Percentiles rank a stretch among this genome's conserved stretches.
Conservation (phyloP, 2,329 filamentous ascomycete species). For the Microdochium trichocladiopsis region DNA sequence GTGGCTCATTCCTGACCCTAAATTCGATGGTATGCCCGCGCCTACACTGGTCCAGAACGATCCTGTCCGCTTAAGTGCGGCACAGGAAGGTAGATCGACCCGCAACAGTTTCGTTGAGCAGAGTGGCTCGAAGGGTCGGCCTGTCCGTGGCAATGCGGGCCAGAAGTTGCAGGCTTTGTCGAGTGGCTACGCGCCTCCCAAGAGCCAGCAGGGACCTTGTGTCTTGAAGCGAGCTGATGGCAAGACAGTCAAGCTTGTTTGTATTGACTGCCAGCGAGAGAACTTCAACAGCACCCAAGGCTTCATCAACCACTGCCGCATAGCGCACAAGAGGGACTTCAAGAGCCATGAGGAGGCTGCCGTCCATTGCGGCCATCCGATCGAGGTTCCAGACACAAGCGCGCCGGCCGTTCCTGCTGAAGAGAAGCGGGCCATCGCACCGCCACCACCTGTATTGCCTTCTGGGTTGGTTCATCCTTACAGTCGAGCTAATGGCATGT, state of each 20-base stretch:
- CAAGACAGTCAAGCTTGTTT: slow-evolving; percentile 82
- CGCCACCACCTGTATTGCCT: slow-evolving; percentile 13
- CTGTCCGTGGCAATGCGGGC: slow-evolving; percentile 40
- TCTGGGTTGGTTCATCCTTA: slow-evolving; percentile 56
- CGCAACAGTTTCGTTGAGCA: slow-evolving; percentile 64
- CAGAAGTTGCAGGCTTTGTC: slow-evolving; percentile 64
- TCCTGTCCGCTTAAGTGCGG: slow-evolving; percentile 33
- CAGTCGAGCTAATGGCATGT: slow-evolving; percentile 47
- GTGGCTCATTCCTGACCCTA: slow-evolving; percentile 86
- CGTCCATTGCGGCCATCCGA: slow-evolving; percentile 74
- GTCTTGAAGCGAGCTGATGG: slow-evolving; percentile 82
- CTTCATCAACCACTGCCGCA: slow-evolving; percentile 99
- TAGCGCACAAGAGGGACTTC: slow-evolving; percentile 87
- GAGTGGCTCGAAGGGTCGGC: slow-evolving; percentile 39
- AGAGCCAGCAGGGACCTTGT: slow-evolving; percentile 77
- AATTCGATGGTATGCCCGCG: slow-evolving; percentile 66
- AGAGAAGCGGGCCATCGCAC: slow-evolving; percentile 25
- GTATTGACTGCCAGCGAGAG: slow-evolving; percentile 78
- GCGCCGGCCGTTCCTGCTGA: slow-evolving; percentile 42
- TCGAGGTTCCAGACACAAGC: slow-evolving; percentile 44
- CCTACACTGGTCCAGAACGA: slow-evolving; percentile 36
- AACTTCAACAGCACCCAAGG: slow-evolving; percentile 96
- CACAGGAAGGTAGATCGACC: slow-evolving; percentile 67
- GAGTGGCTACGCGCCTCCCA: slow-evolving; percentile 63
- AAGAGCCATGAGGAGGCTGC: slow-evolving; percentile 95